These are phyloP conservation scores for Talaromyces adpressus DNA, from an alignment of 495 filamentous ascomycete genomes.

Conservation along the genomic window DNA sequence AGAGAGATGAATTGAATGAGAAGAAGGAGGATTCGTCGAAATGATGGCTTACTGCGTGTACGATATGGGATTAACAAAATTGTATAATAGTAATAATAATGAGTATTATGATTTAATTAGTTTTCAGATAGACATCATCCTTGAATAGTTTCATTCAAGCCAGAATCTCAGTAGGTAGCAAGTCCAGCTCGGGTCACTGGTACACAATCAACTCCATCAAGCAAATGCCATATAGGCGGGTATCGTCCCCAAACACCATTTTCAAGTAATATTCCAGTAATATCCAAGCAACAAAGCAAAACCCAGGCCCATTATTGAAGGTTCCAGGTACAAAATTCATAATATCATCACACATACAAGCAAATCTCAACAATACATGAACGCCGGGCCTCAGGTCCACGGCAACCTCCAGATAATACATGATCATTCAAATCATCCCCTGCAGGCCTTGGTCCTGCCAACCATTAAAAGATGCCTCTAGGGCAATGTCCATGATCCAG, in stretches of 20 bases:
- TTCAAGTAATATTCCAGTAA: neutral
- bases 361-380: neutral
- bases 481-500: constrained; percentile 7
- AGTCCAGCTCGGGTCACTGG: neutral
- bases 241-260: neutral
- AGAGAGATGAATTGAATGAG: neutral
- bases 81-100: neutral
- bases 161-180: neutral
- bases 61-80: neutral
- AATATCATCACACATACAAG: neutral
- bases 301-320: neutral
- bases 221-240: neutral
- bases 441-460: constrained; percentile 1
- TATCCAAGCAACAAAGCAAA: neutral
- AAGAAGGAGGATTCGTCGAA: neutral
- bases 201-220: neutral
- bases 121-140: neutral
- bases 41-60: neutral
- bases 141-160: neutral
- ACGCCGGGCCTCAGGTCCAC: constrained; percentile 9
- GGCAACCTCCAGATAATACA: constrained; percentile 6
- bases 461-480: neutral
- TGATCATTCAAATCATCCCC: neutral
- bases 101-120: neutral
- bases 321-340: neutral